Evolutionary conservation across 2,329 filamentous ascomycete genomes (phyloP).

Genomic region (Sphaerulina populicola): DNA sequence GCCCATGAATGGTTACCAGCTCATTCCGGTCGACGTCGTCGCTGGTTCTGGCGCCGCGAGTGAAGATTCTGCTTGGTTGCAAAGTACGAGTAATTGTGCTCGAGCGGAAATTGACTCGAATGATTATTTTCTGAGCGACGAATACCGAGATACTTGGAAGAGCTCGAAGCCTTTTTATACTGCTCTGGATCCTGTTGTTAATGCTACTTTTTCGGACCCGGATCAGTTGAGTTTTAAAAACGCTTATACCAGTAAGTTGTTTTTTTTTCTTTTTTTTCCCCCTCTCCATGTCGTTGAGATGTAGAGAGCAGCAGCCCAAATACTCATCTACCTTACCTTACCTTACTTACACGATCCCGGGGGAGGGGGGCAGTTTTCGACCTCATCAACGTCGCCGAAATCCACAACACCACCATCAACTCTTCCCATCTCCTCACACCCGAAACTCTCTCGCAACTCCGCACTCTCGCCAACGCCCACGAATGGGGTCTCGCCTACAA

Average conservation of each 20-base stretch:
- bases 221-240: conserved; percentile 50
- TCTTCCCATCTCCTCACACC: conserved; percentile 52
- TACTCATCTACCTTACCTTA: too few species aligned
- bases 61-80: conserved; percentile 51
- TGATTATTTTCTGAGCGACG: conserved; percentile 50
- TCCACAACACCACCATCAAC: conserved; percentile 55
- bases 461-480: conserved; percentile 66
- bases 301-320: too few species aligned
- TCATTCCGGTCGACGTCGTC: conserved; percentile 64
- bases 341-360: too few species aligned
- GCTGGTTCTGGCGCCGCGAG: conserved; percentile 55
- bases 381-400: conserved; percentile 53
- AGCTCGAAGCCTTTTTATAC: too few species aligned
- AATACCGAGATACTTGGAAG: too few species aligned
- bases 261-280: too few species aligned
- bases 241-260: conserved; percentile 60
- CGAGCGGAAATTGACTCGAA: conserved; percentile 52
- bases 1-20: conserved; percentile 73
- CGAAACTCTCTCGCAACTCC: conserved; percentile 54
- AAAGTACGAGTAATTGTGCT: conserved; percentile 49
- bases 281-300: too few species aligned
- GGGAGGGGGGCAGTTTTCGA: too few species aligned
- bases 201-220: conserved; percentile 43
- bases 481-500: conserved; percentile 82
- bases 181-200: conserved; percentile 45